Conservation (phyloP, 176 grass and related monocot species). For the Stipa capillata region DNA sequence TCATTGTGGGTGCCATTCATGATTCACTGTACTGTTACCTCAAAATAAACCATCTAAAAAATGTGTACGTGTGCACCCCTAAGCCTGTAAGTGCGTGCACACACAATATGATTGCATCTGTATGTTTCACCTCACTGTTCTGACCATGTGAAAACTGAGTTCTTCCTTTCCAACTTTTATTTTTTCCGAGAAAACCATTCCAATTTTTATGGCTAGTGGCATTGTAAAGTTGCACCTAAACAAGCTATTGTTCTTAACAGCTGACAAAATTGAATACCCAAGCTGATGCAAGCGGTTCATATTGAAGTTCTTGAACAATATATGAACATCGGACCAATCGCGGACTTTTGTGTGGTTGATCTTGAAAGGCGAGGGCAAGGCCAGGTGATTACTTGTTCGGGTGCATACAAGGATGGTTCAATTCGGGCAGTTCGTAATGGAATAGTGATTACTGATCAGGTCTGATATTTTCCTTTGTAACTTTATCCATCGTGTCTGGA, state of each 20-base stretch:
- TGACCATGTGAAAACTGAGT: not conserved
- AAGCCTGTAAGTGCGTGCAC: not conserved
- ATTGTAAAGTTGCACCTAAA: not conserved
- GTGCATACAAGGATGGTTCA: constrained; percentile 62
- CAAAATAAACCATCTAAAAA: not conserved
- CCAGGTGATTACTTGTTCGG: constrained; percentile 63
- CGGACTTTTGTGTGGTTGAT: constrained; percentile 62
- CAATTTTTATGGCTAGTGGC: not conserved
- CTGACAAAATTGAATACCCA: constrained; percentile 61
- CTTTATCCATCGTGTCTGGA: not conserved
- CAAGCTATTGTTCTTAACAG: constrained; percentile 13
- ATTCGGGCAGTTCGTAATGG: constrained; percentile 56
- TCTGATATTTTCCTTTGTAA: constrained; percentile 11
- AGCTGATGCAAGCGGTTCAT: constrained; percentile 63
- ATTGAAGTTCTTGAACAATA: constrained; percentile 62
- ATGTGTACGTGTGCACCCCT: not conserved
- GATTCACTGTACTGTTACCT: not conserved
- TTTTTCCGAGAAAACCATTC: too few relatives aligned
- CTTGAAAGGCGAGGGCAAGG: constrained; percentile 60
- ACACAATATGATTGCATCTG: not conserved
- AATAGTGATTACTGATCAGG: constrained; percentile 57
- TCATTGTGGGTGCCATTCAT: not conserved
- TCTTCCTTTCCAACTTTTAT: not conserved
- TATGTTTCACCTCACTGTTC: not conserved
- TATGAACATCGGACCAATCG: constrained; percentile 57